Percentiles rank a stretch among this genome's conserved stretches.
These are phyloP conservation scores for Yamadazyma kanchanaburiensis DNA, from an alignment of 1,139 yeast genomes.

Conservation along the genomic window DNA sequence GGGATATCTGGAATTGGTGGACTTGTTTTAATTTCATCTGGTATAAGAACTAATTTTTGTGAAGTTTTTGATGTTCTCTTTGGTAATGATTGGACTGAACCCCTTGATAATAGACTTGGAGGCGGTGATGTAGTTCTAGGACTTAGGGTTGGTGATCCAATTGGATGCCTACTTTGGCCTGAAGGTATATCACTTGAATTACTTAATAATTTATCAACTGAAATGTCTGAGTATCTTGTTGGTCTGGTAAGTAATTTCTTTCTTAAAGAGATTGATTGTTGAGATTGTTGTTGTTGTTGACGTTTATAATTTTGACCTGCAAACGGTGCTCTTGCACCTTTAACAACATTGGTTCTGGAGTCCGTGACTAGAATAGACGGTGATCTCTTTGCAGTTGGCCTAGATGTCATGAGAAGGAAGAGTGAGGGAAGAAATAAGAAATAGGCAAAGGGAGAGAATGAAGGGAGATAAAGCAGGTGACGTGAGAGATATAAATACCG, in stretches of 20 bases:
- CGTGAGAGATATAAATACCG: no score
- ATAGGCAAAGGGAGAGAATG: no score
- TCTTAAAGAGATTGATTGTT: slow-evolving; percentile 9
- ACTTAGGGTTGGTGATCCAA: slow-evolving; percentile 10
- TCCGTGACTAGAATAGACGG: slow-evolving; percentile 94
- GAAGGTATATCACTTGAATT: slow-evolving; percentile 86
- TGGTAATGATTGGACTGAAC: slow-evolving; percentile 68
- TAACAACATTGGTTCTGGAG: slow-evolving; percentile 56
- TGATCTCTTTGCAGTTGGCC: slow-evolving; percentile 81
- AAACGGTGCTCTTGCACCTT: slow-evolving; percentile 78
- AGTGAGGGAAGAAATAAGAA: no score
- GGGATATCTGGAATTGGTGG: slow-evolving; percentile 23
- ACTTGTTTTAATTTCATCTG: slow-evolving; percentile 48
- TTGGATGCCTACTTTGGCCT: slow-evolving; percentile 55
- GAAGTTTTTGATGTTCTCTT: slow-evolving; percentile 85
- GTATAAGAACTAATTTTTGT: slow-evolving; percentile 82
- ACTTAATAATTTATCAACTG: slow-evolving; percentile 67
- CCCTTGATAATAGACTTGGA: slow-evolving; percentile 16
- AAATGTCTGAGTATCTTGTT: slow-evolving; percentile 62
- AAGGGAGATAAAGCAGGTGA: no score
- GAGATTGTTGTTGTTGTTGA: slow-evolving; percentile 19
- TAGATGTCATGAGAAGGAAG: no score
- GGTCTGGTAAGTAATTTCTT: slow-evolving; percentile 12
- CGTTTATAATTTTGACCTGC: slow-evolving; percentile 57
- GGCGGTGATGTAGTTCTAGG: slow-evolving; percentile 12